These are phyloP conservation scores for Pharnaceum exiguum DNA, from an alignment of 148 eudicot species.

Conservation along the genomic window DNA sequence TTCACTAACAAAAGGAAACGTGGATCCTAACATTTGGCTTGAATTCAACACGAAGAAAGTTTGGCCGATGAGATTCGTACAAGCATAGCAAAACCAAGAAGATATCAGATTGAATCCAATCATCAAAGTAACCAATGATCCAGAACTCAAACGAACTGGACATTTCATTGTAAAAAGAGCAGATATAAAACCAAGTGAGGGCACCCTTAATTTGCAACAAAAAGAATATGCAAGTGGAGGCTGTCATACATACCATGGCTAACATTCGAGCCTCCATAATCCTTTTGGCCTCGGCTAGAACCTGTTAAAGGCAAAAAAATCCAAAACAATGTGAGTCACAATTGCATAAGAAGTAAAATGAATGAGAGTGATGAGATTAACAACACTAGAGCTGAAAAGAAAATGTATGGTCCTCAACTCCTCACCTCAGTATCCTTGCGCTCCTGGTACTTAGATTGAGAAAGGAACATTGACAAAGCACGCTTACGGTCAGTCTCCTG, in stretches of 20 bases:
- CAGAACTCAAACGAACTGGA: too few species aligned
- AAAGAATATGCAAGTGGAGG: not conserved
- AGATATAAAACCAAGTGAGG: too few species aligned
- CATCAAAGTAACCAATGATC: too few species aligned
- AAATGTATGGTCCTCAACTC: slow-evolving; percentile 18
- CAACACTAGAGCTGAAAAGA: not conserved
- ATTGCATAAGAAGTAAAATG: not conserved
- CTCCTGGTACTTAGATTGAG: slow-evolving; percentile 91
- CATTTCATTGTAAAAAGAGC: too few species aligned
- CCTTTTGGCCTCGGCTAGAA: slow-evolving; percentile 92
- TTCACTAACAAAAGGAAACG: too few species aligned
- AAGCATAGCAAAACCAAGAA: too few species aligned
- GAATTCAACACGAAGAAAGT: too few species aligned
- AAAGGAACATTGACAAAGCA: slow-evolving; percentile 84
- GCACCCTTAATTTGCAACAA: not conserved
- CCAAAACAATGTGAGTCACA: not conserved
- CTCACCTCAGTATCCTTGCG: slow-evolving; percentile 92
- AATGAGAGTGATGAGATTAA: not conserved
- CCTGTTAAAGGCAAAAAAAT: slow-evolving; percentile 28
- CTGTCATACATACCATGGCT: slow-evolving; percentile 47
- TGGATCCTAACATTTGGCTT: too few species aligned
- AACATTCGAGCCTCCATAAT: slow-evolving; percentile 63
- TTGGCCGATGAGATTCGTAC: too few species aligned
- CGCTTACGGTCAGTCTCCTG: slow-evolving; percentile 91
- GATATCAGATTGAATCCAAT: too few species aligned